A percentile compares a stretch with the other conserved stretches of the same genome.
These are phyloP conservation scores for Amauroascus niger DNA, from an alignment of 2,329 filamentous ascomycete species.

Conservation along the genomic window DNA sequence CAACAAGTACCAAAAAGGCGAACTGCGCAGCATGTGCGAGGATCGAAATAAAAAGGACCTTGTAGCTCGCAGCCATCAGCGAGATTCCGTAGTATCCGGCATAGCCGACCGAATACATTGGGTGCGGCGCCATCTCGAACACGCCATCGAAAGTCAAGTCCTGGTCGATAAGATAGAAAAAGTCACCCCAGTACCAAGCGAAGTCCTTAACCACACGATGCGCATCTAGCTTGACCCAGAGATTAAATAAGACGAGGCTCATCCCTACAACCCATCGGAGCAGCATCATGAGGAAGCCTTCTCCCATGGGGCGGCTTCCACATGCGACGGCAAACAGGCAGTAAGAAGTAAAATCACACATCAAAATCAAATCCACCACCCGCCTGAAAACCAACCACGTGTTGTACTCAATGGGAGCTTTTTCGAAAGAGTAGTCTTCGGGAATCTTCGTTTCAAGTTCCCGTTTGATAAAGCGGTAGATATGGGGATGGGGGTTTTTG, in stretches of 20 bases:
- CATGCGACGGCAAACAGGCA: constrained; percentile 91
- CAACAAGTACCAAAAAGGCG: constrained; percentile 79
- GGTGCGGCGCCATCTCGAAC: constrained; percentile 97
- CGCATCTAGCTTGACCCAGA: constrained; percentile 97
- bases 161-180: constrained; percentile 97
- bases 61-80: constrained; percentile 95
- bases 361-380: constrained; percentile 90
- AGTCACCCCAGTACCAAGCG: constrained; percentile 99
- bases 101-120: constrained; percentile 98
- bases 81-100: constrained; percentile 97
- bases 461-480: constrained; percentile 74
- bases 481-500: constrained; percentile 67
- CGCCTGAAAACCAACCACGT: constrained; percentile 95
- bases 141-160: constrained; percentile 96
- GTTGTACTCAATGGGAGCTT: constrained; percentile 95
- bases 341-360: constrained; percentile 98
- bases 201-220: constrained; percentile 98
- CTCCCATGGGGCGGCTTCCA: constrained; percentile 61
- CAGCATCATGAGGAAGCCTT: constrained; percentile 58
- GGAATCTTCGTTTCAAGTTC: constrained; percentile 94
- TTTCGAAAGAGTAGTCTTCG: constrained; percentile 84
- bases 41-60: constrained; percentile 93
- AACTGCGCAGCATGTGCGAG: constrained; percentile 90
- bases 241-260: constrained; percentile 77
- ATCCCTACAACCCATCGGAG: constrained; percentile 73